Evolutionary conservation across 495 filamentous ascomycete species (phyloP), one percentile per base, ranked within the genome.

Genomic region (Alectoria sarmentosa): DNA sequence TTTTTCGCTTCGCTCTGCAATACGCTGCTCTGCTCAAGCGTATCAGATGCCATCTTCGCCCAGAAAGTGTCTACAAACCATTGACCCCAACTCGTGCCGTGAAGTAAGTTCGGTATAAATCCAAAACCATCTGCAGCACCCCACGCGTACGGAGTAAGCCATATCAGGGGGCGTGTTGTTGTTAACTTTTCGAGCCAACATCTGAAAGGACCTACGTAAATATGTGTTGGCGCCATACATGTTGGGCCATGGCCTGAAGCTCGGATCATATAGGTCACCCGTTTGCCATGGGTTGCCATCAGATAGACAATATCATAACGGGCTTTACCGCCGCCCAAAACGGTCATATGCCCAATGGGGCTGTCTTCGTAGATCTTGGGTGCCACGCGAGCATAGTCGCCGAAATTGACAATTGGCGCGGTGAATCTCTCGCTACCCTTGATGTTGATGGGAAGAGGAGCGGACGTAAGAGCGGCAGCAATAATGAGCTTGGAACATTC

Each of bases 191-290:
- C 86, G 10, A 86, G 71, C 75, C 80, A 82, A n/a, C 72, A 76
- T 67, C 82, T 83, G 48, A 86, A 64, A 6, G 85, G 84, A 4
- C 82, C 84, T n/a, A 88, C 78, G 54, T 82, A 80, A 10, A 69
- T 56, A 26, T 66, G 56, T 10, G 86, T 74, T 3, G 86, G 86
- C 4, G 83, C 76, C 82, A 93, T 90, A 83, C 87, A 92, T 14
- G 69, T 69, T 0, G 88, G 87, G 1, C 90, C 91, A 71, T 89
- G 85, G 4, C 91, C 91, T 10, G 81, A 87, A 42, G 85, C 83
- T 63, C 92, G 82, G 65, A 96, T 91, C 36, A 96, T 77, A 90
- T 86, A 90, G 66, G 90, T 80, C 4, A 96, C 88, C 38, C 84
- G 75, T 58, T 87, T 77, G 3, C 88, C 90, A 1, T 80, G 76